Percentiles rank a stretch among this genome's conserved stretches.
phyloP scores from a whole-genome alignment of 202 grass and related monocot species.

The Schoenoplectus triqueter region DNA sequence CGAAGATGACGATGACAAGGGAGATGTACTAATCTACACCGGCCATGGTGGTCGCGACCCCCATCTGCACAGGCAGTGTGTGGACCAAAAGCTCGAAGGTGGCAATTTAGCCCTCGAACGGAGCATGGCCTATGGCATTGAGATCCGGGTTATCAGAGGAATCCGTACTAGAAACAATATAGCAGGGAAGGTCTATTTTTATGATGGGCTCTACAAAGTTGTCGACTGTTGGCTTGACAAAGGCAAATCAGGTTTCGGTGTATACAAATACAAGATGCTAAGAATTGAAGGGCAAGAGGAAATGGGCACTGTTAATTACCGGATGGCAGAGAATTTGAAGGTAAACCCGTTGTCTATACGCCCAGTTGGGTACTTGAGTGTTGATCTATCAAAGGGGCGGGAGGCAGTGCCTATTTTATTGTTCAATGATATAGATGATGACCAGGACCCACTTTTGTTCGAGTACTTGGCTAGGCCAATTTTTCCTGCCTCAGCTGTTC shows the following conservation, averaged over 20 bases:
- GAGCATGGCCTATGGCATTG: conserved; percentile 95
- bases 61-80: conserved; percentile 68
- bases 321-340: conserved; percentile 68
- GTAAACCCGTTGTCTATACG: conserved; percentile 52
- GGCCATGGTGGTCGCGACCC: conserved; percentile 89
- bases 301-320: conserved; percentile 82
- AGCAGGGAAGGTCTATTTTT: conserved; percentile 77
- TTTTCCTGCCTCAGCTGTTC: conserved; percentile 72
- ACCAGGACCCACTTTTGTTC: conserved; percentile 70
- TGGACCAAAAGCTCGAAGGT: conserved; percentile 84
- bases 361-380: conserved; percentile 80
- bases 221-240: conserved; percentile 83
- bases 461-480: conserved; percentile 78
- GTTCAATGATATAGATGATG: conserved; percentile 89
- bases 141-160: conserved; percentile 85
- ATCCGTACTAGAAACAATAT: conserved; percentile 50
- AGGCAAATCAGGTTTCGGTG: conserved; percentile 84
- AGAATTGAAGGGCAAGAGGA: conserved; percentile 86
- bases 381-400: conserved; percentile 81
- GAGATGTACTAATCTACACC: conserved; percentile 83
- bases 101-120: conserved; percentile 95
- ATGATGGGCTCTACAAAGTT: conserved; percentile 94
- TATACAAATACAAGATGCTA: conserved; percentile 92
- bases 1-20: conserved; percentile 95
- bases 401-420: conserved; percentile 70